Conservation (phyloP, 306 rosid genomes). For the Corylus americana region DNA sequence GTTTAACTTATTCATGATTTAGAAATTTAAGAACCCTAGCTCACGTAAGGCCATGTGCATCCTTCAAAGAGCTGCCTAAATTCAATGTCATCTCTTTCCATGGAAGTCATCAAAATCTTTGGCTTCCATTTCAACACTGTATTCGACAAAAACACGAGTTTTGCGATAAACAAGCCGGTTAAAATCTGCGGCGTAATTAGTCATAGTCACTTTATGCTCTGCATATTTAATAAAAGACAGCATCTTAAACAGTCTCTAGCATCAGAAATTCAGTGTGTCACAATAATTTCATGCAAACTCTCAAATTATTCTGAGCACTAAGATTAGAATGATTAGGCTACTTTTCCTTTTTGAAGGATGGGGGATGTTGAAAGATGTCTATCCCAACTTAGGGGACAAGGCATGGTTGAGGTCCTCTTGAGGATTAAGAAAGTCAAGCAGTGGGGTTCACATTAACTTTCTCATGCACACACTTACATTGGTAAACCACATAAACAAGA, state of each 20-base stretch:
- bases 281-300: slow-evolving; percentile 29
- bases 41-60: slow-evolving; percentile 36
- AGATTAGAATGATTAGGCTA: slow-evolving; percentile 39
- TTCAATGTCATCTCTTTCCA: slow-evolving; percentile 32
- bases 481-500: neutral
- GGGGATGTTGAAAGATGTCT: slow-evolving; percentile 47
- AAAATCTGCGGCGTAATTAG: slow-evolving; percentile 20
- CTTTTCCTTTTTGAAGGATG: slow-evolving; percentile 43
- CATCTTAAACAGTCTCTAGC: slow-evolving; percentile 11
- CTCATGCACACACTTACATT: slow-evolving; percentile 11
- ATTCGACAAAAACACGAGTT: slow-evolving; percentile 17
- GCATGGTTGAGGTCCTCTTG: slow-evolving; percentile 46
- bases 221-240: slow-evolving; percentile 21
- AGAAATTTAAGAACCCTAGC: slow-evolving; percentile 25
- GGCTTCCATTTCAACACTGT: slow-evolving; percentile 16
- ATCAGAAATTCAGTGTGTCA: slow-evolving; percentile 28
- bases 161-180: slow-evolving; percentile 23
- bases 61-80: slow-evolving; percentile 33
- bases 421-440: slow-evolving; percentile 32
- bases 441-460: slow-evolving; percentile 34
- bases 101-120: slow-evolving; percentile 29
- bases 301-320: slow-evolving; percentile 53
- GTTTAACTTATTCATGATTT: slow-evolving; percentile 30
- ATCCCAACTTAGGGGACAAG: slow-evolving; percentile 55
- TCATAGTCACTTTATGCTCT: slow-evolving; percentile 34